Evolutionary conservation across 208 protist genomes (phyloP).

Genomic region (Trypanosomatidae sp.): DNA sequence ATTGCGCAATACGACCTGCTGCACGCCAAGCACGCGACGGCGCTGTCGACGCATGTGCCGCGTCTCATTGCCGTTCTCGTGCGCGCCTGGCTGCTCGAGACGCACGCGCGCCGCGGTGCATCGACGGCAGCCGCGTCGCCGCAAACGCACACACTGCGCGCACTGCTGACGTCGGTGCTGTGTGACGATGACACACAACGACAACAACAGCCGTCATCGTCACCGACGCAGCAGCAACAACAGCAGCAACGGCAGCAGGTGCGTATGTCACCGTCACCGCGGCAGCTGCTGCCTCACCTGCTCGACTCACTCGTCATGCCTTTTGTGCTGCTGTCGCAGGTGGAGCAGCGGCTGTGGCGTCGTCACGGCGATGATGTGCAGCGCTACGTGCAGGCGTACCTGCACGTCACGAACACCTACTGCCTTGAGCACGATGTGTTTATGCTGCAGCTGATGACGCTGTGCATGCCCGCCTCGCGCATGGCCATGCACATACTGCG

Average conservation of each 20-base stretch:
- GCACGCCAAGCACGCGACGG: conserved; percentile 13
- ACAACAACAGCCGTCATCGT: no score
- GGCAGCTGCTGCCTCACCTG: no score
- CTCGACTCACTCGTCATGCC: conserved; percentile 68
- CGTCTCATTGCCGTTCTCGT: conserved; percentile 28
- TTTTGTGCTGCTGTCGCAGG: conserved; percentile 39
- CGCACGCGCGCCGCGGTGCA: no score
- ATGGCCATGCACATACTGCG: conserved; percentile 43
- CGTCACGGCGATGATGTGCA: conserved; percentile 26
- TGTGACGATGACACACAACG: no score
- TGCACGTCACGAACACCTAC: conserved; percentile 6
- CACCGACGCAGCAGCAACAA: no score
- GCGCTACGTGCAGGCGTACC: conserved; percentile 11
- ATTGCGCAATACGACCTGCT: conserved; percentile 22
- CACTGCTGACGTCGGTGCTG: no score
- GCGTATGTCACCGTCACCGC: no score
- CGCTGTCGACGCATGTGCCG: conserved; percentile 22
- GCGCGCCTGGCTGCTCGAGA: conserved; percentile 24
- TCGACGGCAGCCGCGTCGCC: no score
- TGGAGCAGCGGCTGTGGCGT: conserved; percentile 38
- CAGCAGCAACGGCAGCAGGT: no score
- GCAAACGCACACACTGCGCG: no score
- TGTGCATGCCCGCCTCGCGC: conserved; percentile 25
- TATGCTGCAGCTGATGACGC: conserved; percentile 47
- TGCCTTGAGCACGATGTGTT: conserved; percentile 27